Conservation (phyloP, 2,329 filamentous ascomycete species). For the Aspergillus sp. region DNA sequence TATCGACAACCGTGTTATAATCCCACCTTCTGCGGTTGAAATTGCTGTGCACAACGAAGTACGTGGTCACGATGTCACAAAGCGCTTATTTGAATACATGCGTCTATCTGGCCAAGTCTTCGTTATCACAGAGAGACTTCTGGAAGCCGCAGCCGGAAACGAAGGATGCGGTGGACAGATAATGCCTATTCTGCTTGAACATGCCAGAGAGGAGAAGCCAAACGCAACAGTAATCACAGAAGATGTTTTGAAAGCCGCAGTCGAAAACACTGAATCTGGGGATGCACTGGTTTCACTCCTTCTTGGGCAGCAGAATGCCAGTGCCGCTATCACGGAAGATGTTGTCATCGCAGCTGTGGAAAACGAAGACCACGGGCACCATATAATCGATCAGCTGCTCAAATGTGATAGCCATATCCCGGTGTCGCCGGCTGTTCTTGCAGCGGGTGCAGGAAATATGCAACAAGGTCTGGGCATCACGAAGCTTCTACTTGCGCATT, state of each 20-base stretch:
- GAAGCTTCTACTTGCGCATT: background rate
- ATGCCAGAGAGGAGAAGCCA: no score
- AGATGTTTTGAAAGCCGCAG: background rate
- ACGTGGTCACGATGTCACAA: no score
- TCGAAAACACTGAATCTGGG: background rate
- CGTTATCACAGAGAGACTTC: no score
- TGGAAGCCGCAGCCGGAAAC: no score
- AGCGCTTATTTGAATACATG: no score
- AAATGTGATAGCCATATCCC: background rate
- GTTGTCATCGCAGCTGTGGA: background rate
- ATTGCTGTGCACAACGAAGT: no score
- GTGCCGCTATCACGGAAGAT: background rate
- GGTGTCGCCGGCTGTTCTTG: background rate
- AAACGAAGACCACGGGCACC: background rate
- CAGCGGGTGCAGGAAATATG: background rate
- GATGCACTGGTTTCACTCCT: background rate
- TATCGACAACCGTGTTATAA: no score
- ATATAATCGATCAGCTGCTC: background rate
- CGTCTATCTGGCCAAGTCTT: no score
- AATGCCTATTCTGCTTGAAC: no score
- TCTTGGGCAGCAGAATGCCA: background rate
- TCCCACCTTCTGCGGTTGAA: no score
- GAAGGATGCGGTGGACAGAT: no score
- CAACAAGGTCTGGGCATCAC: background rate
- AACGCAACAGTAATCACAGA: background rate